Conservation (phyloP, 2,329 filamentous ascomycete species). For the Cytospora piceicola region DNA sequence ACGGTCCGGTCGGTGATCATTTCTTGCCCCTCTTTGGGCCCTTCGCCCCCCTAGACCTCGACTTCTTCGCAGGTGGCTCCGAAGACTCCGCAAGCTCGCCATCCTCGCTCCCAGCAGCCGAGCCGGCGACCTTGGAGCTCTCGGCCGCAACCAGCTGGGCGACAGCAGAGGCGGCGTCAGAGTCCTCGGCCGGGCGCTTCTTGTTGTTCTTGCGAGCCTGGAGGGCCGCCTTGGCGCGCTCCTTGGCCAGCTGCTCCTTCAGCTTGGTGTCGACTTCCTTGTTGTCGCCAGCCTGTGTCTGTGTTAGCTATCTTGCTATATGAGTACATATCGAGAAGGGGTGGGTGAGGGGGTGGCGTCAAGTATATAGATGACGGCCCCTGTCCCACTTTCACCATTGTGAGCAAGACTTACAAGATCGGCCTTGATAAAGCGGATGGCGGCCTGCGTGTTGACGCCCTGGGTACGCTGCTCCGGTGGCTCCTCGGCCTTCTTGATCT, state of each 20-base stretch:
- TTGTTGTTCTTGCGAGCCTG: slow-evolving; percentile 36
- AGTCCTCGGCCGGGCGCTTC: slow-evolving; percentile 40
- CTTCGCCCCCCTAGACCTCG: slow-evolving; percentile 45
- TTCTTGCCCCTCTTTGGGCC: slow-evolving; percentile 36
- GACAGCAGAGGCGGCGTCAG: slow-evolving; percentile 18
- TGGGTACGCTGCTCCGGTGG: slow-evolving; percentile 57
- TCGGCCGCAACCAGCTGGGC: slow-evolving; percentile 23
- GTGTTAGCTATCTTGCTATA: slow-evolving; percentile 15
- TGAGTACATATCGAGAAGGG: background rate
- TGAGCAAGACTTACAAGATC: slow-evolving; percentile 63
- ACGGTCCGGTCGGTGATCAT: slow-evolving; percentile 17
- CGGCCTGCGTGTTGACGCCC: slow-evolving; percentile 74
- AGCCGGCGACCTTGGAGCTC: slow-evolving; percentile 32
- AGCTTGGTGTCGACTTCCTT: slow-evolving; percentile 56
- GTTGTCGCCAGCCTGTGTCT: slow-evolving; percentile 49
- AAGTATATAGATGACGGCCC: background rate
- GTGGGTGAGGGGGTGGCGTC: too few species aligned
- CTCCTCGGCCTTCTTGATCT: slow-evolving; percentile 79
- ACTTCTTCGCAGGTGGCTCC: slow-evolving; percentile 54
- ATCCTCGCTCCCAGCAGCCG: slow-evolving; percentile 18
- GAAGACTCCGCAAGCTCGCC: slow-evolving; percentile 45
- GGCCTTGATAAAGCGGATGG: slow-evolving; percentile 79
- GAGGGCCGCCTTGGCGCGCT: slow-evolving; percentile 56
- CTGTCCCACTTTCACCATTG: background rate
- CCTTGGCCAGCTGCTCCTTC: slow-evolving; percentile 60